Base-by-base conservation (phyloP, 176 grass and related monocot genomes). In the Aegilops speltoides region DNA sequence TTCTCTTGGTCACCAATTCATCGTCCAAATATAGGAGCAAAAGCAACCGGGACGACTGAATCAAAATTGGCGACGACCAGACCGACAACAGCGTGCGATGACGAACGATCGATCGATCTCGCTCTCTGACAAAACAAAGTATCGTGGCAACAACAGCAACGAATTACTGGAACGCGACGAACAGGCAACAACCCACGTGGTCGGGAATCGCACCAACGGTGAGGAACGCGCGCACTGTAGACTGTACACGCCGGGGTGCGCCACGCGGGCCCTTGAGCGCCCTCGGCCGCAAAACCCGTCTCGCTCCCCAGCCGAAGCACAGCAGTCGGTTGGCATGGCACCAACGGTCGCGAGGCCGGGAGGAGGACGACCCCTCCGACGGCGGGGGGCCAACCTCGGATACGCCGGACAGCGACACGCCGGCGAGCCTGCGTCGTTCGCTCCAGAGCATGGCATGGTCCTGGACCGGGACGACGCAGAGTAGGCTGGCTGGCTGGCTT, bases 261-360 rank as follows among this genome's bases (percentile, higher is more conserved):
- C 40, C 65, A 43, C 87, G 82, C 78, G 78, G 83, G 88, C 61
- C 88, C 83, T 7, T 48, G 70, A 3, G 4, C 70, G 25, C 46
- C 4, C 78, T 82, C 62, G 6, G 69, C 88, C 88, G 83, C 63
- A 56, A 67, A 81, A 26, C 68, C 60, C 20, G 50, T 22, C 56
- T 68, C 61, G 3, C 19, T 40, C 68, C 60, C 14, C 25, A 9
- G 71, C 15, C 0, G 48, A 33, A 17, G 24, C 74, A 20, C 75
- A n/a, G 4, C 48, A 31, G 52, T 36, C 57, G 0, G 14, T 52
- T 52, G 15, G 48, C 46, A 50, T 15, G 20, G 77, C 6, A 22
- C 48, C 9, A 15, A 79, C 87, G 87, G 81, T 32, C 68, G 17
- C 64, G 48, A 77, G 34, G 54, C 72, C 31, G 40, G 40, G 69